Conservation (phyloP, 2,329 filamentous ascomycete genomes). For the Phaeosphaeriaceae sp. region DNA sequence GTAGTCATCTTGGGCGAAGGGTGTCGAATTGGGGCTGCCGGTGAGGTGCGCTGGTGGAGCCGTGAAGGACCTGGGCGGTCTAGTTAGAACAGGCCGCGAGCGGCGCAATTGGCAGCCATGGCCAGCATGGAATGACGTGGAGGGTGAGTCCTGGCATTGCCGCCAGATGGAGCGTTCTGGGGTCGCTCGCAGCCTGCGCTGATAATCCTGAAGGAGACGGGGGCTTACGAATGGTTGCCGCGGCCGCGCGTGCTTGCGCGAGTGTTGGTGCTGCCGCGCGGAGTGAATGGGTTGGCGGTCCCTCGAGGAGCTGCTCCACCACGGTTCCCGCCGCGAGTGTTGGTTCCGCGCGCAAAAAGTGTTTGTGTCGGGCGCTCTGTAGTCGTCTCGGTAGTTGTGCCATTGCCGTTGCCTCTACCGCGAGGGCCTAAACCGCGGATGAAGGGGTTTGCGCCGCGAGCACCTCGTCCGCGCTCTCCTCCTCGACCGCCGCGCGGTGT, state of each 20-base stretch:
- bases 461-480: slow-evolving; percentile 23
- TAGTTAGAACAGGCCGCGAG: slow-evolving; percentile 33
- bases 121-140: slow-evolving; percentile 3
- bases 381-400: slow-evolving; percentile 13
- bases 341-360: slow-evolving; percentile 11
- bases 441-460: slow-evolving; percentile 12
- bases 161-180: slow-evolving; percentile 11
- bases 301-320: slow-evolving; percentile 5
- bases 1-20: slow-evolving; percentile 32
- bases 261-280: slow-evolving; percentile 9
- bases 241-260: slow-evolving; percentile 9
- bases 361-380: slow-evolving; percentile 17
- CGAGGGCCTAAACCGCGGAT: slow-evolving; percentile 18
- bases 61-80: slow-evolving; percentile 12
- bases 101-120: slow-evolving; percentile 17
- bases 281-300: background rate
- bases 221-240: slow-evolving; percentile 17
- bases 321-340: background rate
- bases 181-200: slow-evolving; percentile 17
- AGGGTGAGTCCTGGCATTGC: background rate
- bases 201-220: slow-evolving; percentile 7
- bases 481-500: slow-evolving; percentile 33
- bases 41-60: slow-evolving; percentile 4
- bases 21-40: slow-evolving; percentile 28
- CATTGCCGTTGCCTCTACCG: slow-evolving; percentile 19